Evolutionary conservation across 257 asterid genomes (phyloP), one percentile per base, ranked within the genome.

Genomic region (Penstemon newberryi): DNA sequence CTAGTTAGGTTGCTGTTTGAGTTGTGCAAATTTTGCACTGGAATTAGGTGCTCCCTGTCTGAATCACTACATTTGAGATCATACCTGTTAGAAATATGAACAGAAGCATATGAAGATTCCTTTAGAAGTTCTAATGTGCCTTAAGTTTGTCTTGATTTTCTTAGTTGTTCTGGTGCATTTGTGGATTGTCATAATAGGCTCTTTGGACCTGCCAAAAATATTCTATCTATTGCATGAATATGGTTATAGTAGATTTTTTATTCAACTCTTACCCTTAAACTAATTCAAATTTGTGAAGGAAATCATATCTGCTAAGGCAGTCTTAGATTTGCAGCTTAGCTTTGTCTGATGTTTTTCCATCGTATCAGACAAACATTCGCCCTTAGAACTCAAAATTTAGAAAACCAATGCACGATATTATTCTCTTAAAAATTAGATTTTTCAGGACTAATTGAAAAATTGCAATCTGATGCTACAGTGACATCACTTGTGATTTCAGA

Each of bases 401-500:
- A 19, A 65, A 42, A 56, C 11, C 44, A 25, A 25, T 50, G n/a
- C 25, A 15, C 45, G 56, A 8, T n/a, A 5, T 18, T 62, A 13
- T 42, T 40, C 43, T 42, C 64, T 47, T 53, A 33, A 56, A 13
- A 46, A 45, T 19, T 60, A 41, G 18, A 43, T 15, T 56, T 12
- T 59, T 63, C 39, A 11, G 37, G 7, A 18, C n/a, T n/a, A 47
- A 25, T 18, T 7, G 8, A 62, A 18, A 25, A 43, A 56, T 55
- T 39, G 58, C 54, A 59, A 38, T 15, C 7, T 33, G 55, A 65
- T 68, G 62, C 70, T 67, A 65, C 67, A 52, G 9, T 68, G 60
- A 60, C 69, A 56, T 25, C 44, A 41, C 4, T 72, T 12, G 39
- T 62, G 10, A 12, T 46, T 11, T 66, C 11, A 15, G 41, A 47